Percentiles rank a stretch among this genome's conserved stretches.
Evolutionary conservation across 2,329 filamentous ascomycete genomes (phyloP).

Genomic region (Beauveria pseudobassiana): DNA sequence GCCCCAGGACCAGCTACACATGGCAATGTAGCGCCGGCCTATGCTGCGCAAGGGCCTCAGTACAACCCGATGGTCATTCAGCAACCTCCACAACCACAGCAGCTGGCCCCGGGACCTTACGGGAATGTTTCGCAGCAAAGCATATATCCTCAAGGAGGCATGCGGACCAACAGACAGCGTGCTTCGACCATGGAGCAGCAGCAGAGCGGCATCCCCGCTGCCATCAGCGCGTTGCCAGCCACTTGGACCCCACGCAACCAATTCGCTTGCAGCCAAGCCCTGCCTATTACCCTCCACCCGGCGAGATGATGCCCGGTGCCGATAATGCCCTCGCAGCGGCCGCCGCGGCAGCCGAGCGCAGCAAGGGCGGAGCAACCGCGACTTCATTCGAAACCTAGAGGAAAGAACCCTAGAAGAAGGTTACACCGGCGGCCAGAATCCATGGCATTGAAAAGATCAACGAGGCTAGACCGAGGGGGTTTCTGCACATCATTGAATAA

Average conservation of each 20-base stretch:
- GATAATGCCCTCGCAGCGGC: constrained; percentile 51
- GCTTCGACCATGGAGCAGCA: constrained; percentile 96
- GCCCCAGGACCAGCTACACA: constrained; percentile 42
- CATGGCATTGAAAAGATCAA: constrained; percentile 54
- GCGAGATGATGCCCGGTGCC: constrained; percentile 67
- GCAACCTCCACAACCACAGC: constrained; percentile 46
- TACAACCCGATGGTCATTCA: constrained; percentile 71
- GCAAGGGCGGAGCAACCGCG: constrained; percentile 57
- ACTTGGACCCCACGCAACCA: constrained; percentile 88
- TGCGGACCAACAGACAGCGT: constrained; percentile 73
- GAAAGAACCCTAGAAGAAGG: constrained; percentile 91
- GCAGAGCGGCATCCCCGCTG: constrained; percentile 82
- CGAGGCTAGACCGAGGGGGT: background rate
- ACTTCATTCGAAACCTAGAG: constrained; percentile 92
- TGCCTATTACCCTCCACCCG: constrained; percentile 91
- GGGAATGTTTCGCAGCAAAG: constrained; percentile 41
- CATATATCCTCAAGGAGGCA: constrained; percentile 57
- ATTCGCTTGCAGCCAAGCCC: constrained; percentile 93
- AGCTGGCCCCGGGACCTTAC: constrained; percentile 60
- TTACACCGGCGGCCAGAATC: constrained; percentile 59
- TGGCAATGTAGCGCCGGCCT: constrained; percentile 58
- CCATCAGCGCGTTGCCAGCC: constrained; percentile 94
- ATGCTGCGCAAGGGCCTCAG: constrained; percentile 62
- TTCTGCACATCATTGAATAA: background rate
- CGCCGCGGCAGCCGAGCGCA: constrained; percentile 69